These are phyloP conservation scores for Coemansia sp. DNA, from an alignment of 192 early-diverging fungal species.

Conservation along the genomic window DNA sequence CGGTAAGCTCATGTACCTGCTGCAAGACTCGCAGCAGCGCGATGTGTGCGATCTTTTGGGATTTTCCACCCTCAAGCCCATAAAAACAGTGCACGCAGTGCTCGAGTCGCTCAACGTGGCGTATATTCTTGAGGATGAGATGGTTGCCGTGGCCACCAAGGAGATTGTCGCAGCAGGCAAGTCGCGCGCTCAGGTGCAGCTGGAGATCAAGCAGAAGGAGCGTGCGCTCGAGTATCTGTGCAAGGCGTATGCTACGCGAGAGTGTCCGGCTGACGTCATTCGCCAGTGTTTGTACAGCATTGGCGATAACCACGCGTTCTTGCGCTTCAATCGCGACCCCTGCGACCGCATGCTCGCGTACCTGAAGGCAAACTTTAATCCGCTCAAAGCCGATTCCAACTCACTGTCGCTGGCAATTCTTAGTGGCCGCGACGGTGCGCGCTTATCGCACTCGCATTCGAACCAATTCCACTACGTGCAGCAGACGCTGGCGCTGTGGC, in stretches of 20 bases:
- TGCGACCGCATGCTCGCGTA: conserved; percentile 89
- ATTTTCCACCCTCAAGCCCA: conserved; percentile 78
- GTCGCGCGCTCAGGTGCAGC: conserved; percentile 66
- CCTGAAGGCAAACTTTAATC: conserved; percentile 70
- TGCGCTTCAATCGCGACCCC: conserved; percentile 87
- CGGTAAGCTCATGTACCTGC: conserved; percentile 93
- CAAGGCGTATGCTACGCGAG: conserved; percentile 67
- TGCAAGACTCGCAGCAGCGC: conserved; percentile 72
- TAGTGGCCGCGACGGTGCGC: conserved; percentile 77
- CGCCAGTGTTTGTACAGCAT: conserved; percentile 88
- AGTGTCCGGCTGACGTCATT: conserved; percentile 70
- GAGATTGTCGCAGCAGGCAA: conserved; percentile 73
- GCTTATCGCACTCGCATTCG: conserved; percentile 89
- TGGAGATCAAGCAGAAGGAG: conserved; percentile 90
- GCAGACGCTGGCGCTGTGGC: conserved; percentile 93
- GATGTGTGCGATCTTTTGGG: conserved; percentile 77
- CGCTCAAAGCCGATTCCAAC: conserved; percentile 61
- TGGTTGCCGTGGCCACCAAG: conserved; percentile 64
- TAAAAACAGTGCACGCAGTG: conserved; percentile 86
- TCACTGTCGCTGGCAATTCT: conserved; percentile 78
- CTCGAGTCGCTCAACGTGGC: conserved; percentile 67
- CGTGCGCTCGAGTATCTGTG: conserved; percentile 84
- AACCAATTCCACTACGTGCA: conserved; percentile 92
- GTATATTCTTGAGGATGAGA: conserved; percentile 75
- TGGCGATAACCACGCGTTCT: conserved; percentile 95